Evolutionary conservation across 1,284 basidiomycete genomes (phyloP).

Genomic region (Bondarzewia mesenterica): DNA sequence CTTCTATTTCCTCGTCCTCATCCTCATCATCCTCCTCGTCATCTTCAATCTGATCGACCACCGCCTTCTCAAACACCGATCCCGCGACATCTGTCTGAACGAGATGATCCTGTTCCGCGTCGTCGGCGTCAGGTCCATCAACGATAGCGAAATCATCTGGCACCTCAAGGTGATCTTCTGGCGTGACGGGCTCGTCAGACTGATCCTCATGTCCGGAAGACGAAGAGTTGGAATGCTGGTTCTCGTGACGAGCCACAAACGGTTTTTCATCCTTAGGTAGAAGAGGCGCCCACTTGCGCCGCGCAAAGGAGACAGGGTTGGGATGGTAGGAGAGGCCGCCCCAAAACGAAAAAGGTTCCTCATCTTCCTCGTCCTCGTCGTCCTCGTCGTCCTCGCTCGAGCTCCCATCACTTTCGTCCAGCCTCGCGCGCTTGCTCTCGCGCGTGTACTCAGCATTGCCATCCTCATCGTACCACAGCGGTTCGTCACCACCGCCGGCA

Average conservation of each 20-base stretch:
- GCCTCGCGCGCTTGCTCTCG: neutral
- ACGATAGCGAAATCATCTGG: neutral
- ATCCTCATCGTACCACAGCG: too few species aligned
- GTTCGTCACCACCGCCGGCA: too few species aligned
- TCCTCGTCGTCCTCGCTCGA: conserved; percentile 21
- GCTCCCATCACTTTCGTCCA: conserved; percentile 7
- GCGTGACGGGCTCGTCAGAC: neutral
- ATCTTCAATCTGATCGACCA: conserved; percentile 15
- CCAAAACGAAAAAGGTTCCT: neutral
- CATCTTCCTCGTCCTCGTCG: neutral
- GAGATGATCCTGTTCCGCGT: neutral
- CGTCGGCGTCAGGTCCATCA: neutral
- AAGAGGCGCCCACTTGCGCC: conserved; percentile 27
- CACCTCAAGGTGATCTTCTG: neutral
- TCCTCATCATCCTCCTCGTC: conserved; percentile 22
- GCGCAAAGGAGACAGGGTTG: conserved; percentile 25
- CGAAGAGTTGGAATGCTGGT: neutral
- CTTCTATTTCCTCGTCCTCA: conserved; percentile 22
- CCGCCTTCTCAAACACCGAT: neutral
- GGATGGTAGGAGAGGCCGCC: conserved; percentile 14
- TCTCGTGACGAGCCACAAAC: neutral
- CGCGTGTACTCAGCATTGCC: too few species aligned
- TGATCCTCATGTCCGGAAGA: neutral
- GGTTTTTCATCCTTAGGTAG: conserved; percentile 15
- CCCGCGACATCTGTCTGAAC: neutral